Conservation (phyloP, 148 eudicot genomes). For the Polygonum aviculare region DNA sequence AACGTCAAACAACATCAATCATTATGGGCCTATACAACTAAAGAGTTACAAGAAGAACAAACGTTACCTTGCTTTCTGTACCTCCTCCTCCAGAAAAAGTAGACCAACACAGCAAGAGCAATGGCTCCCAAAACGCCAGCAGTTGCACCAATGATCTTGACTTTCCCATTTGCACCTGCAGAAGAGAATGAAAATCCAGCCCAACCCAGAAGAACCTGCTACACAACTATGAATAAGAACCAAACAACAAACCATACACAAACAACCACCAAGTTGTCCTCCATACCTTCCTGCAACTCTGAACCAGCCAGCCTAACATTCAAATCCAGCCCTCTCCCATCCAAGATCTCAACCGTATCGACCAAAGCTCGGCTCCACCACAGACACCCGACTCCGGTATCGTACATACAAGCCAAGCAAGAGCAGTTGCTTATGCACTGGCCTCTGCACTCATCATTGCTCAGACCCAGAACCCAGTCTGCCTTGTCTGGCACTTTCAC, state of each 20-base stretch:
- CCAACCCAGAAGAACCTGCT: neutral
- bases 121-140: neutral
- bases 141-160: neutral
- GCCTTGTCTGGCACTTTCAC: conserved; percentile 43
- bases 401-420: conserved; percentile 30
- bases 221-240: neutral
- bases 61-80: neutral
- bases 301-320: conserved; percentile 4
- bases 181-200: neutral
- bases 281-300: neutral
- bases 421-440: conserved; percentile 40
- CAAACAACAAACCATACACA: neutral
- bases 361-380: conserved; percentile 17
- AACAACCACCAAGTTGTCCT: neutral
- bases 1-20: neutral
- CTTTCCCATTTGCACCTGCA: neutral
- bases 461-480: conserved; percentile 16
- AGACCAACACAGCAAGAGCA: neutral
- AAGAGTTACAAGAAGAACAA: no score
- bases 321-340: neutral
- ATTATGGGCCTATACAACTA: no score
- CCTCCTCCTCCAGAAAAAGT: neutral
- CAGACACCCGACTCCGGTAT: conserved; percentile 31
- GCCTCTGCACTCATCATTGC: conserved; percentile 19
- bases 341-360: neutral